phyloP scores from a whole-genome alignment of 768 basidiomycete species.

The Leccinellum albellum region DNA sequence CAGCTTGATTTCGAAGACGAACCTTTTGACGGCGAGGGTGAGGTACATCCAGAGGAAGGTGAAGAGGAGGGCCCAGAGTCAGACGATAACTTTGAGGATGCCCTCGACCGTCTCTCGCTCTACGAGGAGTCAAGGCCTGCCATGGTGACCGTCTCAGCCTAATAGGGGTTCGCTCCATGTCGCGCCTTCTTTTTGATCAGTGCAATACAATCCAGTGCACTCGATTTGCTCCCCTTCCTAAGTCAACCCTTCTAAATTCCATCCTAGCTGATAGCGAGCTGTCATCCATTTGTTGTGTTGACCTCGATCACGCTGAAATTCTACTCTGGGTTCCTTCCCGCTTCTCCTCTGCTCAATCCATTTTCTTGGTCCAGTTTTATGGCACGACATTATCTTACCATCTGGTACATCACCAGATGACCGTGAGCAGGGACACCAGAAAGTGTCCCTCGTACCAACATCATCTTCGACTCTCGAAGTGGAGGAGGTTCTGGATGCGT shows the following conservation, averaged over 20 bases:
- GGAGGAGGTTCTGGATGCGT: no score
- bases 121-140: slow-evolving; percentile 11
- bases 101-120: slow-evolving; percentile 55
- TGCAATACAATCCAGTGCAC: background rate
- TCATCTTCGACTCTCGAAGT: no score
- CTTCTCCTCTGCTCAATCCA: no score
- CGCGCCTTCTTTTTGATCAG: no score
- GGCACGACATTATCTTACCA: no score
- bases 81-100: slow-evolving; percentile 52
- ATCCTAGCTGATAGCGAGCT: background rate
- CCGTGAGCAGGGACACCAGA: no score
- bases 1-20: slow-evolving; percentile 86
- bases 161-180: background rate
- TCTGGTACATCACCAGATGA: no score
- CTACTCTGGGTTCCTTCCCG: no score
- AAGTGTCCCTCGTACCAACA: no score
- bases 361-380: no score
- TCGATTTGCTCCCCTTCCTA: background rate
- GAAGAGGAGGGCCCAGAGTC: slow-evolving; percentile 33
- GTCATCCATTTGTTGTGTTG: no score
- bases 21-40: slow-evolving; percentile 43
- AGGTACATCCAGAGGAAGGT: slow-evolving; percentile 23
- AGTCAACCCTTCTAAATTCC: background rate
- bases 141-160: slow-evolving; percentile 21
- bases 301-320: no score